A percentile compares a stretch with the other conserved stretches of the same genome.
phyloP scores from a whole-genome alignment of 768 basidiomycete genomes.

The Astraeus odoratus region DNA sequence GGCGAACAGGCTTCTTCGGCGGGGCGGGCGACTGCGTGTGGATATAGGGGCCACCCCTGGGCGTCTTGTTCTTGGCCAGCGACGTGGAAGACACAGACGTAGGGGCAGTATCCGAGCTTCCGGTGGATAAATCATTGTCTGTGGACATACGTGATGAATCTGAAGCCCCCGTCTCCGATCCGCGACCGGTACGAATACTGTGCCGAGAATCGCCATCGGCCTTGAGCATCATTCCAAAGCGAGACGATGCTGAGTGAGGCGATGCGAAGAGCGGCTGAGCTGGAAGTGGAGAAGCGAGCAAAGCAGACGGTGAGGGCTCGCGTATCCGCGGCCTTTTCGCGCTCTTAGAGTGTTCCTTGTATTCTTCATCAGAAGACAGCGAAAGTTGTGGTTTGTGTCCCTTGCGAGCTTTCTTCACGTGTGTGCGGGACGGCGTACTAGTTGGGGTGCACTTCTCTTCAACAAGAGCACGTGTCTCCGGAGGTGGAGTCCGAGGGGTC shows the following conservation, averaged over 20 bases:
- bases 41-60: conserved; percentile 12
- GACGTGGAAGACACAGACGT: conserved; percentile 22
- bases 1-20: conserved; percentile 24
- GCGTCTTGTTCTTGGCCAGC: conserved; percentile 13
- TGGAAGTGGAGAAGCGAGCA: conserved; percentile 18
- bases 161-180: conserved; percentile 15
- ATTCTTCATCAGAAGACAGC: conserved; percentile 71
- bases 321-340: conserved; percentile 54
- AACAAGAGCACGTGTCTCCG: conserved; percentile 6
- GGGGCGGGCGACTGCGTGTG: conserved; percentile 16
- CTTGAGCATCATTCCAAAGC: conserved; percentile 6
- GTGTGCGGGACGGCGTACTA: conserved; percentile 1
- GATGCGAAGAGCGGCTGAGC: conserved; percentile 9
- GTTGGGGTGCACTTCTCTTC: conserved; percentile 17
- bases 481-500: conserved; percentile 20
- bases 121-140: conserved; percentile 28
- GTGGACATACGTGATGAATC: conserved; percentile 24
- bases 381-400: conserved; percentile 36
- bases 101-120: conserved; percentile 25
- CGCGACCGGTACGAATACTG: conserved; percentile 13
- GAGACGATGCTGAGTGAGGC: conserved; percentile 16
- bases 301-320: conserved; percentile 28
- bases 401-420: conserved; percentile 24
- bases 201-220: conserved; percentile 12
- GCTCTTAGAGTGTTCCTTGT: conserved; percentile 50